Evolutionary conservation across 2,329 filamentous ascomycete species (phyloP).

Genomic region (Huntiella bhutanensis): DNA sequence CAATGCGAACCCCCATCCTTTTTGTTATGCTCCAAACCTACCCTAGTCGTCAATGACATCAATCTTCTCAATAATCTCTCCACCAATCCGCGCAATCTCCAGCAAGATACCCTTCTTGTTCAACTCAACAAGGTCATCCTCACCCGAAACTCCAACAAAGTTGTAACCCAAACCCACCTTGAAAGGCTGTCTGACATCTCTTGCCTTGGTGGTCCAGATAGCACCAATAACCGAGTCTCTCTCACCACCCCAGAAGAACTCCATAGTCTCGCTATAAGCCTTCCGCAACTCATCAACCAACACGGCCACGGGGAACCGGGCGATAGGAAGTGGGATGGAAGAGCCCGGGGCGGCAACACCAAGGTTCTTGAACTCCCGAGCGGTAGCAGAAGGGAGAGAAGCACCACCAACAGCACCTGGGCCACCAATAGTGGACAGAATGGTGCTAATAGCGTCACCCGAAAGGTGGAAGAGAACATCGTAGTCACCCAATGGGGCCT

Average conservation of each 20-base stretch:
- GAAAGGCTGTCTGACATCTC: conserved; percentile 33
- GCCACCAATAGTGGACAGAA: conserved; percentile 21
- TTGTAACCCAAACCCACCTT: conserved; percentile 51
- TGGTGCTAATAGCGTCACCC: conserved; percentile 27
- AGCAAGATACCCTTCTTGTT: conserved; percentile 49
- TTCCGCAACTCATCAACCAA: conserved; percentile 49
- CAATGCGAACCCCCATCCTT: background rate
- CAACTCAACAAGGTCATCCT: conserved; percentile 34
- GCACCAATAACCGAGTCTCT: conserved; percentile 35
- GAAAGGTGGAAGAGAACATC: conserved; percentile 68
- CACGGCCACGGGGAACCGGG: conserved; percentile 39
- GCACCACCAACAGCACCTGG: conserved; percentile 18
- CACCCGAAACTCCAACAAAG: conserved; percentile 22
- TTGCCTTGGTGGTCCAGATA: conserved; percentile 38
- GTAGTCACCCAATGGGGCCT: conserved; percentile 55
- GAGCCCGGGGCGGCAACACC: conserved; percentile 6
- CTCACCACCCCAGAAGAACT: conserved; percentile 59
- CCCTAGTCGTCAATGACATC: conserved; percentile 23
- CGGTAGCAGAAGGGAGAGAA: conserved; percentile 17
- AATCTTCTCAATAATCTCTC: conserved; percentile 48
- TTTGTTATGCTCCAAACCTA: background rate
- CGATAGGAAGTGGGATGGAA: conserved; percentile 29
- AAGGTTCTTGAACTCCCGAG: conserved; percentile 53
- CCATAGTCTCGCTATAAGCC: conserved; percentile 47
- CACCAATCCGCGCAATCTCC: conserved; percentile 53